phyloP scores from a whole-genome alignment of 1,284 basidiomycete species.

The Veloboletus limbatus region DNA sequence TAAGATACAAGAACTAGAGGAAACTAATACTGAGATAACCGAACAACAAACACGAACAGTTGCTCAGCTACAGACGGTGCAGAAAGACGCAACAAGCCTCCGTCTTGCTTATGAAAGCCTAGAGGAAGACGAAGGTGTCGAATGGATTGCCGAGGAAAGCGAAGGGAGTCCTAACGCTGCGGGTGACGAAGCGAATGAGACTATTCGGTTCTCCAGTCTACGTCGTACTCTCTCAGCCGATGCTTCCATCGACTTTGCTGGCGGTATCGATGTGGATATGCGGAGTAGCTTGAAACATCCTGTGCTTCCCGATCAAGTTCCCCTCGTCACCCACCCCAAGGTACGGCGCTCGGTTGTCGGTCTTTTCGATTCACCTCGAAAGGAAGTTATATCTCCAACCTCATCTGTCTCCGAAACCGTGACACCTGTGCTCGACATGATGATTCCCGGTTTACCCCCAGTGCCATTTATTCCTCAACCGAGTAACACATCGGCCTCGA shows the following conservation, averaged over 20 bases:
- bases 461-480: slow-evolving; percentile 35
- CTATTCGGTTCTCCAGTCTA: slow-evolving; percentile 45
- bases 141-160: slow-evolving; percentile 35
- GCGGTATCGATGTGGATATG: slow-evolving; percentile 34
- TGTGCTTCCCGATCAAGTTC: slow-evolving; percentile 15
- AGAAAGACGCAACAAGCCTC: slow-evolving; percentile 68
- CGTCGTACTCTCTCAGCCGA: slow-evolving; percentile 38
- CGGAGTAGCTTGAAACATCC: slow-evolving; percentile 35
- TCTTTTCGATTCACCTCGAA: slow-evolving; percentile 48
- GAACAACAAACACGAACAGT: slow-evolving; percentile 64
- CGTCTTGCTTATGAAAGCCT: slow-evolving; percentile 70
- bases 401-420: slow-evolving; percentile 16
- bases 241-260: slow-evolving; percentile 27
- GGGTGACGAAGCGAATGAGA: slow-evolving; percentile 31
- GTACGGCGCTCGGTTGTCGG: slow-evolving; percentile 63
- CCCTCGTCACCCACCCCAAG: slow-evolving; percentile 24
- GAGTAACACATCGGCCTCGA: slow-evolving; percentile 22
- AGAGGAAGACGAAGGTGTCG: slow-evolving; percentile 51
- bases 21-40: slow-evolving; percentile 69
- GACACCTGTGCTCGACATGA: slow-evolving; percentile 29
- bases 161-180: slow-evolving; percentile 28
- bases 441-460: slow-evolving; percentile 35
- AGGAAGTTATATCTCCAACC: slow-evolving; percentile 2
- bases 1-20: slow-evolving; percentile 80
- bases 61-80: slow-evolving; percentile 60